Percentiles rank a stretch among this genome's conserved stretches.
These are phyloP conservation scores for Gonapodya sp. DNA, from an alignment of 192 early-diverging fungal species.

Conservation along the genomic window DNA sequence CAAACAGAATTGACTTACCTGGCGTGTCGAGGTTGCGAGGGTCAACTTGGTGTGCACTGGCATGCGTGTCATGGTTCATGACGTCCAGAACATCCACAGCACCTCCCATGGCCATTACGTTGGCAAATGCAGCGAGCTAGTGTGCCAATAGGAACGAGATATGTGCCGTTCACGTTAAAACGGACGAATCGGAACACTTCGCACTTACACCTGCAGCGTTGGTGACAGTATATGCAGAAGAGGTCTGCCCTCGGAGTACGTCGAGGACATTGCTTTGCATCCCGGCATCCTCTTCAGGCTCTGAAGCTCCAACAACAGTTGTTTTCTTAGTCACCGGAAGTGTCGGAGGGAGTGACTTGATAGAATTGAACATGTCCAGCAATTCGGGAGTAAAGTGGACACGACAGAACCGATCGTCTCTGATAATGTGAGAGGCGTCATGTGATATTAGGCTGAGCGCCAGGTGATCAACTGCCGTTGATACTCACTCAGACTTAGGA, in stretches of 20 bases:
- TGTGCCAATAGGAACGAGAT: not conserved
- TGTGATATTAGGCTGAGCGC: not conserved
- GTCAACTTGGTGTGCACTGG: not conserved
- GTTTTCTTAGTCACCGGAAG: slow-evolving; percentile 8
- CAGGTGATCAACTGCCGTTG: not conserved
- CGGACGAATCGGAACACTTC: not conserved
- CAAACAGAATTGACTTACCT: not conserved
- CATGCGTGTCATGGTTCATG: not conserved
- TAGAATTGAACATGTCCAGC: not conserved
- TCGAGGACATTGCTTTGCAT: slow-evolving; percentile 7
- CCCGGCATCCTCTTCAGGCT: slow-evolving; percentile 1
- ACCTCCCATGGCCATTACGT: slow-evolving; percentile 4
- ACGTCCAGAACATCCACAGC: not conserved
- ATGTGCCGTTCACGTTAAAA: too few species aligned
- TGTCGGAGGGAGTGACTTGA: not conserved
- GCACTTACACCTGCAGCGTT: slow-evolving; percentile 9
- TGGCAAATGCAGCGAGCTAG: slow-evolving; percentile 8
- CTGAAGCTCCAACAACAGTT: not conserved
- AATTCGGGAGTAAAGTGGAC: not conserved
- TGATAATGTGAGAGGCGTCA: not conserved
- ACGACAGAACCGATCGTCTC: not conserved
- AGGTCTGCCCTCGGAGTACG: slow-evolving; percentile 8
- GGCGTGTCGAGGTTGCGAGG: slow-evolving; percentile 11
- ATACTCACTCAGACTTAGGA: slow-evolving; percentile 2
- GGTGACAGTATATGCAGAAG: not conserved